Conservation (phyloP, 2,329 filamentous ascomycete genomes). For the Ophiobolus disseminans region DNA sequence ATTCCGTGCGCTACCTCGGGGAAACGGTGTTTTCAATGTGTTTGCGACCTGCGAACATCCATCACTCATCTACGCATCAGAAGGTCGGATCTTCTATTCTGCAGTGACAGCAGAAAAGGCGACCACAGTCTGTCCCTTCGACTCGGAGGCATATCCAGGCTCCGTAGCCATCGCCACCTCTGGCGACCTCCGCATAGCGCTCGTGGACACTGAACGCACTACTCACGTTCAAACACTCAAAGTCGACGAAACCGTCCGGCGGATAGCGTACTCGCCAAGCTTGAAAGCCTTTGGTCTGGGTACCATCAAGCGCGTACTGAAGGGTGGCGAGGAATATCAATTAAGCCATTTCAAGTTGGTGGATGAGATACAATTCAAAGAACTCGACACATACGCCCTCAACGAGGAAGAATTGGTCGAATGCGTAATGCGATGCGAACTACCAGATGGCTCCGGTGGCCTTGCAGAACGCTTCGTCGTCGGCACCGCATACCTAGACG, state of each 20-base stretch:
- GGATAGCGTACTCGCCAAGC: constrained; percentile 82
- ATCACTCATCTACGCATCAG: constrained; percentile 88
- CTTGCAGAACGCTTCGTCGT: constrained; percentile 83
- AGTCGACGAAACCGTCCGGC: constrained; percentile 81
- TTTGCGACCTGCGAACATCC: constrained; percentile 95
- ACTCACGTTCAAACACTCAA: constrained; percentile 85
- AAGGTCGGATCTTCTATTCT: constrained; percentile 88
- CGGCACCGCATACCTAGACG: constrained; percentile 81
- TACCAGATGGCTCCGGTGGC: constrained; percentile 66
- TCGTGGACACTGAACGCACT: constrained; percentile 82
- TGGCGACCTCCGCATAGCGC: constrained; percentile 76
- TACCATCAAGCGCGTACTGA: constrained; percentile 77
- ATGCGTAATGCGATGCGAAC: constrained; percentile 77
- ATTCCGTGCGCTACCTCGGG: constrained; percentile 77
- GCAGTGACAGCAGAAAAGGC: constrained; percentile 91
- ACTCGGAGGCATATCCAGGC: constrained; percentile 79
- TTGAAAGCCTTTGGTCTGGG: constrained; percentile 86
- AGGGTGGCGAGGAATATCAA: constrained; percentile 75
- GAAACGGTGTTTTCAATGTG: constrained; percentile 72
- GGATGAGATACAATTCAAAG: constrained; percentile 86
- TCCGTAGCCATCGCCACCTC: constrained; percentile 83
- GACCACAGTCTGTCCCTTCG: constrained; percentile 80
- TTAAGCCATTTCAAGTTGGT: constrained; percentile 85
- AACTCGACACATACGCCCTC: constrained; percentile 74
- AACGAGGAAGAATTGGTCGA: constrained; percentile 79